Base-by-base conservation (phyloP, 148 eudicot species). In the Linanthus parryae region DNA sequence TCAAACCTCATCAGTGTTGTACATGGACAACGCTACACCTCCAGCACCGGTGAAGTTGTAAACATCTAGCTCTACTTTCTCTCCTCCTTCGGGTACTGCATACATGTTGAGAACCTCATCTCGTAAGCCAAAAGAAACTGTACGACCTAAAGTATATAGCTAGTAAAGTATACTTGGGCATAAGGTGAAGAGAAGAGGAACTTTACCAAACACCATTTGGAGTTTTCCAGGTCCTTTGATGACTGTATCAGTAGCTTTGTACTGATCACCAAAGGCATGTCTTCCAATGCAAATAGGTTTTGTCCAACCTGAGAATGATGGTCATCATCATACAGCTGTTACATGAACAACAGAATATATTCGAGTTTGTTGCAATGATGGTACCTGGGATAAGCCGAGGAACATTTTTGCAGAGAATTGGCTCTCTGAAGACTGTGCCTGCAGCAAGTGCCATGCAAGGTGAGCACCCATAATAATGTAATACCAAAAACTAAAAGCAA, bases 391-490 rank as follows among this genome's bases (percentile, higher is more conserved):
- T 81, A 47, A 83, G 86, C 39, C 81, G 70, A 7, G 91, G 86
- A 14, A 80, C 76, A 29, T 83, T 83, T 67, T 74, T 83, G 63
- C 83, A 80, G 24, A 83, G 50, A 55, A 83, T 83, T 57, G 91
- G 91, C 54, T 83, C 91, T 59, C 91, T 69, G 56, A 83, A 83
- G 57, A 83, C 91, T 5, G 91, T 83, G 43, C 91, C 86, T 83
- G 72, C 52, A 61, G n/a, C 40, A 48, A 48, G 26, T 25, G 22
- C 12, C 36, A 45, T 36, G 23, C 35, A 45, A 13, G 30, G 44
- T 25, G 30, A 22, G 37, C 28, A n/a, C n/a, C n/a, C 28, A 41
- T 7, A n/a, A 65, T 21, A 13, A 45, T 27, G 60, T 43, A 48
- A 44, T 12, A 10, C 16, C 17, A n/a, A n/a, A n/a, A n/a, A n/a